These are phyloP conservation scores for Primulina huaijiensis DNA, from an alignment of 257 asterid species.

Conservation along the genomic window DNA sequence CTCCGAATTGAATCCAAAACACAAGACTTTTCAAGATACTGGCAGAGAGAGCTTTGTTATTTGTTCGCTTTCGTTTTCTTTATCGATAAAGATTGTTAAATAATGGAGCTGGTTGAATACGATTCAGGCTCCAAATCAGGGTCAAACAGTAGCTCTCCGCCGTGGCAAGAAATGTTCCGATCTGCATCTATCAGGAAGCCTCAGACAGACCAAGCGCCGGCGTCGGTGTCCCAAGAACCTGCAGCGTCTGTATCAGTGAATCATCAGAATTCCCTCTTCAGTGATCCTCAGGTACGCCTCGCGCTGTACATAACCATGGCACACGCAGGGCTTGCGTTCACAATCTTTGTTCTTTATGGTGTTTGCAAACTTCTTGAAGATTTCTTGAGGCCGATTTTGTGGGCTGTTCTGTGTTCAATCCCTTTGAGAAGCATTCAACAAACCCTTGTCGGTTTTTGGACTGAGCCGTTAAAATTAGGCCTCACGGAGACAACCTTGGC, in stretches of 20 bases:
- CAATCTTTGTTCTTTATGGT: conserved; percentile 61
- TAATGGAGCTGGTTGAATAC: conserved; percentile 59
- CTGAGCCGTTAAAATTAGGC: conserved; percentile 77
- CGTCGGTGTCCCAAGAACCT: conserved; percentile 31
- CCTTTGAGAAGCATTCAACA: conserved; percentile 89
- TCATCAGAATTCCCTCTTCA: conserved; percentile 35
- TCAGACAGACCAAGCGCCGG: conserved; percentile 38
- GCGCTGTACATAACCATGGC: conserved; percentile 98
- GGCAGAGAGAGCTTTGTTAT: neutral
- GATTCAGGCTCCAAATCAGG: conserved; percentile 57
- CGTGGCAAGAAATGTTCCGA: conserved; percentile 98
- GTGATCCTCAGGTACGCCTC: conserved; percentile 90
- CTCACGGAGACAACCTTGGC: conserved; percentile 88
- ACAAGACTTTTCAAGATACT: no score
- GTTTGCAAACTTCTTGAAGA: conserved; percentile 75
- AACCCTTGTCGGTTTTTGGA: conserved; percentile 83
- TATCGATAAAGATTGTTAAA: conserved; percentile 20
- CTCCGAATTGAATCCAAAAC: neutral
- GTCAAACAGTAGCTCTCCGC: conserved; percentile 39
- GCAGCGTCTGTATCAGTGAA: conserved; percentile 23
- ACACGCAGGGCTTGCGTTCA: conserved; percentile 77
- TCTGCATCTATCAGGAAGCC: conserved; percentile 85
- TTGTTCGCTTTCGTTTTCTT: neutral
- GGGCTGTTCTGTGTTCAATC: conserved; percentile 95
- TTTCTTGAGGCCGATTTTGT: conserved; percentile 73